phyloP scores from a whole-genome alignment of 1,284 basidiomycete genomes.

The Cryptococcus sp. region DNA sequence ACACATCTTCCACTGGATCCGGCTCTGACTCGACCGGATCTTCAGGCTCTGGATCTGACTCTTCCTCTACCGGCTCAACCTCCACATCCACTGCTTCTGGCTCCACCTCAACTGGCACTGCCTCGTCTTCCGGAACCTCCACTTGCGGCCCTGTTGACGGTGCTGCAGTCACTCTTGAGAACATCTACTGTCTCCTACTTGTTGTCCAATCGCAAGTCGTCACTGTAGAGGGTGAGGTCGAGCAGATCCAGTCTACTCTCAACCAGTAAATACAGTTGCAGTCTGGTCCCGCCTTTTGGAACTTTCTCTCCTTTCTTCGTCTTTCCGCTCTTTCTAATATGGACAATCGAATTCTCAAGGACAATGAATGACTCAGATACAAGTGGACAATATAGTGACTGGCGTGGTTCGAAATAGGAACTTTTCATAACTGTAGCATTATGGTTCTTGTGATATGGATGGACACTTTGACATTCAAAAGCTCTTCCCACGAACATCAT shows the following conservation, averaged over 20 bases:
- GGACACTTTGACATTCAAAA: too few relatives aligned
- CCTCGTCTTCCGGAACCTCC: background rate
- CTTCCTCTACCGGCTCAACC: background rate
- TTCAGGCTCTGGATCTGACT: background rate
- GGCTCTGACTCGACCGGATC: background rate
- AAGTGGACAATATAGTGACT: too few relatives aligned
- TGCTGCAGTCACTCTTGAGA: constrained; percentile 1
- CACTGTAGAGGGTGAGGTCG: background rate
- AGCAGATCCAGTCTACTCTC: background rate
- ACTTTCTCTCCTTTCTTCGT: too few relatives aligned
- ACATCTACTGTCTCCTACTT: constrained; percentile 5
- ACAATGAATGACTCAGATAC: too few relatives aligned
- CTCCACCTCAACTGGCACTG: background rate
- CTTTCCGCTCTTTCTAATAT: too few relatives aligned
- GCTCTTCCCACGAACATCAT: too few relatives aligned
- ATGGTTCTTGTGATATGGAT: too few relatives aligned
- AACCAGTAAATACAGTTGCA: background rate
- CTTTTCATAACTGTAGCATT: too few relatives aligned
- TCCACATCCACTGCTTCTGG: background rate
- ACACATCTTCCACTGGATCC: background rate
- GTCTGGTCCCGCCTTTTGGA: too few relatives aligned
- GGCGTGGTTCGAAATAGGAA: too few relatives aligned
- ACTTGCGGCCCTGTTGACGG: constrained; percentile 1
- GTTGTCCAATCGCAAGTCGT: background rate
- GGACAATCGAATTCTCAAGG: too few relatives aligned